phyloP scores from a whole-genome alignment of 139 green algal genomes.

The Micractinium sp. region DNA sequence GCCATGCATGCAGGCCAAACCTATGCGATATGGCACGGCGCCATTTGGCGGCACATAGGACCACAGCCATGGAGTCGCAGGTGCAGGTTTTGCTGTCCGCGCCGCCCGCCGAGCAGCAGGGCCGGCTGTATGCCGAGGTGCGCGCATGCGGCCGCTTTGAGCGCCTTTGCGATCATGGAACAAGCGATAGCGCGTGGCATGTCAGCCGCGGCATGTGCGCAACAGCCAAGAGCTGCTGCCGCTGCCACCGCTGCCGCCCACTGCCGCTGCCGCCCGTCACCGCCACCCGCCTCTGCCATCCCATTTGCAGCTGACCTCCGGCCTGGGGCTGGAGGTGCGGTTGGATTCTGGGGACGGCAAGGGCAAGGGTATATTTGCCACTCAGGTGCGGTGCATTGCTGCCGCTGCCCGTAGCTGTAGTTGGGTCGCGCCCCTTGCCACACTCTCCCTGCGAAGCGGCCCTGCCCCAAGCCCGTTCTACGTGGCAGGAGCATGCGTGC shows the following conservation, averaged over 20 bases:
- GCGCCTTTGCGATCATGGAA: too few relatives aligned
- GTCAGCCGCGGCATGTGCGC: too few relatives aligned
- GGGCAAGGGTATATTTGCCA: constrained; percentile 64
- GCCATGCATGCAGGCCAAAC: not conserved
- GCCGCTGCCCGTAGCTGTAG: not conserved
- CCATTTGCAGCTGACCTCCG: not conserved
- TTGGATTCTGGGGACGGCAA: constrained; percentile 50
- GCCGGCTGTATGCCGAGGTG: not conserved
- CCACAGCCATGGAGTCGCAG: not conserved
- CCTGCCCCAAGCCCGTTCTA: not conserved
- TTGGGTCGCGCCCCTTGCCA: not conserved
- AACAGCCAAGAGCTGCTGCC: not conserved
- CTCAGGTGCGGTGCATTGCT: not conserved
- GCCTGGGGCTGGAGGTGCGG: constrained; percentile 39
- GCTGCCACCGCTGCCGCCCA: not conserved
- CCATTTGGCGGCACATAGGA: too few relatives aligned
- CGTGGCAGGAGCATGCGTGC: not conserved
- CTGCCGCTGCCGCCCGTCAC: not conserved
- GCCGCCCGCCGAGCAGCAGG: not conserved
- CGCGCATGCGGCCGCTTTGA: not conserved
- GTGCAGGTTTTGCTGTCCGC: not conserved
- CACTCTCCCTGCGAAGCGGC: not conserved
- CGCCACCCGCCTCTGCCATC: not conserved
- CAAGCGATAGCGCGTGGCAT: too few relatives aligned
- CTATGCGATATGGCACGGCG: not conserved